A percentile compares a stretch with the other conserved stretches of the same genome.
phyloP scores from a whole-genome alignment of 257 asterid genomes.

The Nicotiana tabacum region DNA sequence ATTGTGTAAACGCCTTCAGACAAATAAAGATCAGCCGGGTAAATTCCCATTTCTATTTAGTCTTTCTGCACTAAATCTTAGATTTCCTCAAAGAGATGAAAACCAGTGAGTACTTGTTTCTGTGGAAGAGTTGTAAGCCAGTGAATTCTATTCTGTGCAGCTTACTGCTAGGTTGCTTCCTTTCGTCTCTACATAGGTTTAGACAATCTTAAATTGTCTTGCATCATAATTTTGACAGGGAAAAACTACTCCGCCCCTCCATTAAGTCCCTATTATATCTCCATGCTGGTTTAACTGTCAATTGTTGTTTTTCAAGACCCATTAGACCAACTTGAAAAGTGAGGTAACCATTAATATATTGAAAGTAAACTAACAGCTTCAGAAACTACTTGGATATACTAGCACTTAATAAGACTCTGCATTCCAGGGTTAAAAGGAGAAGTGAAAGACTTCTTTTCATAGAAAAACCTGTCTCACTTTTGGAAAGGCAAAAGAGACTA shows the following conservation, averaged over 20 bases:
- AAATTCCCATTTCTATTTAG: conserved; percentile 14
- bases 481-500: neutral
- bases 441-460: neutral
- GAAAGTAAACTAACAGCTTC: neutral
- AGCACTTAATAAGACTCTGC: neutral
- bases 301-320: neutral
- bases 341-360: neutral
- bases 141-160: neutral
- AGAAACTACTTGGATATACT: neutral
- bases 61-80: neutral
- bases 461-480: neutral
- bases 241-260: neutral
- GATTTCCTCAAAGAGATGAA: neutral
- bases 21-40: conserved; percentile 76
- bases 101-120: neutral
- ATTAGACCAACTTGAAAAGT: neutral
- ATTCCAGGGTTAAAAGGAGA: neutral
- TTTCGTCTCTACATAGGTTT: neutral
- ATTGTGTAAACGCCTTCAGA: conserved; percentile 85
- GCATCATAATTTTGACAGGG: neutral
- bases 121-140: neutral
- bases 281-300: neutral
- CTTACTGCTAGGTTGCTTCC: too few species aligned
- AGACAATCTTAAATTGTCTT: neutral
- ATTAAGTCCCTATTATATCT: neutral